Evolutionary conservation across 345 rosid genomes (phyloP), one percentile per base, ranked within the genome.

Genomic region (Physaria fendleri): DNA sequence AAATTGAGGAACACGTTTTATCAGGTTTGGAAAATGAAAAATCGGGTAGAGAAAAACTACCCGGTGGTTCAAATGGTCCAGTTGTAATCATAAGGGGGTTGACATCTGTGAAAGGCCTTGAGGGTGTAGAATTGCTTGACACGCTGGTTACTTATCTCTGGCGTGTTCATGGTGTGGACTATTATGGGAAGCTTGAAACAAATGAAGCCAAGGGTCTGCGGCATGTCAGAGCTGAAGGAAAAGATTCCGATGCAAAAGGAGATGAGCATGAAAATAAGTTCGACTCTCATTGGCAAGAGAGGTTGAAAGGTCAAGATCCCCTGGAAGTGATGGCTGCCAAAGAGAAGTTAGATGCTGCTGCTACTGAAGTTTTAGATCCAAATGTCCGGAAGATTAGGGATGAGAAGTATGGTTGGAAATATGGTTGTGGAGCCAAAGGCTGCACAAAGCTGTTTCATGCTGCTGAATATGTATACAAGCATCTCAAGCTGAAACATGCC

Each of bases 351-450:
- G 99, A 93, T 50, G 92, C 92, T 34, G 74, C 91, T 22, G 95
- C 97, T 38, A 70, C 63, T 54, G 95, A 93, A 65, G 75, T 69
- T 30, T 28, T 93, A 68, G 99, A 93, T 79, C 99, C 99, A 25
- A 82, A 55, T 79, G 95, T 93, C 43, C 86, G 99, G 46, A 93
- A 93, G 78, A 93, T 93, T 42, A 82, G 97, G 72, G 99, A 93
- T 87, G 99, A 93, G 66, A 93, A 89, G 73, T 93, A 93, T 76
- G 99, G 99, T 15, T 93, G 99, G 99, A 93, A 93, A 76, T 93
- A 83, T 77, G 99, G 99, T 45, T 93, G 99, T 77, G 99, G 99
- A 65, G 99, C 99, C 37, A 93, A 89, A 75, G 97, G 99, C 48
- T 93, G 99, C 80, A 93, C 99, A 29, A 93, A 93, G 73, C 99